Conservation (phyloP, 225 moss, liverwort and hornwort species). For the Physcomitrium patens region DNA sequence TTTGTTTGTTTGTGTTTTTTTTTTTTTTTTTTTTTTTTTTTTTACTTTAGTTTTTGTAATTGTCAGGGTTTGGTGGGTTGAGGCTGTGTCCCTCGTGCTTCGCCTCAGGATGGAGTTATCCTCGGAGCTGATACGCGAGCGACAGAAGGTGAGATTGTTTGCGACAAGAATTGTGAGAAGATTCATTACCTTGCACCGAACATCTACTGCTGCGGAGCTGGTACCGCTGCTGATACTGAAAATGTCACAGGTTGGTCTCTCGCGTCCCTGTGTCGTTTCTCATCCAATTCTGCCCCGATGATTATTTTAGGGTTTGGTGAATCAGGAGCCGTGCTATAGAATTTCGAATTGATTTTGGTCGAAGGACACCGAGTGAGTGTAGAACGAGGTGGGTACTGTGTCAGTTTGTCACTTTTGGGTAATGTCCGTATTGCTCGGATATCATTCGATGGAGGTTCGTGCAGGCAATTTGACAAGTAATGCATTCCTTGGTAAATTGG, state of each 20-base stretch:
- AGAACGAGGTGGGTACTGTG: no score
- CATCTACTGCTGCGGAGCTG: slow-evolving; percentile 74
- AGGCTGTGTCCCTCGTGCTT: not conserved
- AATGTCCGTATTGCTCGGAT: no score
- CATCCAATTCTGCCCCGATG: not conserved
- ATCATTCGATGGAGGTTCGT: no score
- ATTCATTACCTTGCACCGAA: slow-evolving; percentile 75
- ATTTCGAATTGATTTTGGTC: no score
- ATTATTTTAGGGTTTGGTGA: not conserved
- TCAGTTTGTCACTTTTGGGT: no score
- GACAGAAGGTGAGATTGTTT: slow-evolving; percentile 75
- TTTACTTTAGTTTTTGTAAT: not conserved
- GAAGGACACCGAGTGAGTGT: no score
- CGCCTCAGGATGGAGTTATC: slow-evolving; percentile 66
- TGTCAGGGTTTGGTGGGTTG: not conserved
- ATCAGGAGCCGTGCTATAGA: not conserved
- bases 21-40: not conserved
- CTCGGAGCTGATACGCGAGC: slow-evolving; percentile 75
- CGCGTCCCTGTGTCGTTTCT: not conserved
- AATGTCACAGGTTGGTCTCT: slow-evolving; percentile 65
- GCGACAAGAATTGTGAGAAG: slow-evolving; percentile 80
- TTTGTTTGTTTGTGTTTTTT: no score
- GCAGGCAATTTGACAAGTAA: not conserved
- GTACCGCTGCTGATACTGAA: slow-evolving; percentile 74
- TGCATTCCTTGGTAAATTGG: not conserved